Percentiles rank a stretch among this genome's conserved stretches.
These are phyloP conservation scores for Casaregolazyma lundiana DNA, from an alignment of 1,139 yeast genomes.

Conservation along the genomic window DNA sequence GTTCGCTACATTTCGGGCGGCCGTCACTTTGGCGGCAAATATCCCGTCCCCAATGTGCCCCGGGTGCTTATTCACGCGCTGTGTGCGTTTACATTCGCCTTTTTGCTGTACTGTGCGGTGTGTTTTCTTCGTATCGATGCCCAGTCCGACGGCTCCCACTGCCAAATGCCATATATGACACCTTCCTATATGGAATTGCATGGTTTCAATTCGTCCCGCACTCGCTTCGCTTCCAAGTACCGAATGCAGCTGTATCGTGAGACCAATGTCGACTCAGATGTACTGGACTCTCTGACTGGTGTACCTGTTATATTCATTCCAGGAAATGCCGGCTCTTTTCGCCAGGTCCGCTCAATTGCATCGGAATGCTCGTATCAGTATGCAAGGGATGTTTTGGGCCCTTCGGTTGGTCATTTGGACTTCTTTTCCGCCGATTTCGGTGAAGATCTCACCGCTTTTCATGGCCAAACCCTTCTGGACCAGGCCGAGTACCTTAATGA, in stretches of 20 bases:
- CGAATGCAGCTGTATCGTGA: conserved; percentile 62
- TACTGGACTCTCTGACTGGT: conserved; percentile 47
- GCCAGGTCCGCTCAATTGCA: conserved; percentile 76
- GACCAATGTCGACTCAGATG: conserved; percentile 34
- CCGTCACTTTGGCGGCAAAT: neutral
- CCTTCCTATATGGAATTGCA: conserved; percentile 71
- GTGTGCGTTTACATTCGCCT: conserved; percentile 10
- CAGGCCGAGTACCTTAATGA: conserved; percentile 93
- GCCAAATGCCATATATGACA: conserved; percentile 29
- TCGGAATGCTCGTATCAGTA: conserved; percentile 58
- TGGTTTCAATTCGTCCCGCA: conserved; percentile 63
- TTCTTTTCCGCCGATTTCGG: conserved; percentile 90
- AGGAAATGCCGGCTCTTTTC: conserved; percentile 83
- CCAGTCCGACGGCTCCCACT: conserved; percentile 19
- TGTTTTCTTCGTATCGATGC: conserved; percentile 8
- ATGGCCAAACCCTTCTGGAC: conserved; percentile 87
- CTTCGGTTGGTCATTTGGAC: conserved; percentile 45
- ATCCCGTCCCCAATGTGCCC: conserved; percentile 1
- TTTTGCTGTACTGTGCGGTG: conserved; percentile 7
- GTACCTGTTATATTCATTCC: conserved; percentile 79
- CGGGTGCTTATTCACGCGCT: neutral
- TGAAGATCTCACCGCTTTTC: conserved; percentile 95
- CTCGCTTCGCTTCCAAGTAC: conserved; percentile 68
- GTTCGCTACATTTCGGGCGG: neutral
- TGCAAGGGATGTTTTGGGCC: conserved; percentile 31